phyloP scores from a whole-genome alignment of 768 basidiomycete species.

The Tylopilus sp. region DNA sequence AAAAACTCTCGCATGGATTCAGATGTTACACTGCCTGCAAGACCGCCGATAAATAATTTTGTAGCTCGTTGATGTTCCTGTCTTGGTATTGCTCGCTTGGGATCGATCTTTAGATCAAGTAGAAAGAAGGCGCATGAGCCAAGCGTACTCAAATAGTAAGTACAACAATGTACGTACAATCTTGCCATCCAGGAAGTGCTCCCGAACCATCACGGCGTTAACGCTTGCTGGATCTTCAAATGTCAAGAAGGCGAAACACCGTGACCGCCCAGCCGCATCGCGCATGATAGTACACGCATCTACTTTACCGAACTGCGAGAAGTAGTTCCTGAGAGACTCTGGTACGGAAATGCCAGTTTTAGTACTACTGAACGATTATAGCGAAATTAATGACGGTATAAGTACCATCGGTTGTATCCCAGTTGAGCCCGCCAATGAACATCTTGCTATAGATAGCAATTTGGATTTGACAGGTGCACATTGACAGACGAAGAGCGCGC shows the following conservation, averaged over 20 bases:
- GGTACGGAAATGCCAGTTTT: conserved; percentile 33
- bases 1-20: conserved; percentile 94
- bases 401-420: conserved; percentile 99
- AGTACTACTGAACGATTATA: conserved; percentile 41
- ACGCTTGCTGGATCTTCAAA: conserved; percentile 92
- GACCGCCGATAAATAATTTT: conserved; percentile 94
- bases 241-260: conserved; percentile 97
- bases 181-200: conserved; percentile 96
- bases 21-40: conserved; percentile 88
- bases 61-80: conserved; percentile 93
- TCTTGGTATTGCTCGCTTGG: conserved; percentile 97
- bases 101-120: conserved; percentile 75
- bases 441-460: conserved; percentile 78
- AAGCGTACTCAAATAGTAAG: conserved; percentile 7
- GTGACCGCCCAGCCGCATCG: conserved; percentile 88
- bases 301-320: conserved; percentile 94
- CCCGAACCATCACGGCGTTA: conserved; percentile 92
- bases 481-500: conserved; percentile 23
- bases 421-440: conserved; percentile 99
- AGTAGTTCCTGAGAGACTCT: conserved; percentile 84
- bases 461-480: conserved; percentile 23
- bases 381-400: conserved; percentile 37
- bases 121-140: conserved; percentile 20
- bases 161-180: conserved; percentile 61
- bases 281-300: conserved; percentile 99